These are phyloP conservation scores for Carallia pectinifolia DNA, from an alignment of 345 rosid genomes.

Conservation along the genomic window DNA sequence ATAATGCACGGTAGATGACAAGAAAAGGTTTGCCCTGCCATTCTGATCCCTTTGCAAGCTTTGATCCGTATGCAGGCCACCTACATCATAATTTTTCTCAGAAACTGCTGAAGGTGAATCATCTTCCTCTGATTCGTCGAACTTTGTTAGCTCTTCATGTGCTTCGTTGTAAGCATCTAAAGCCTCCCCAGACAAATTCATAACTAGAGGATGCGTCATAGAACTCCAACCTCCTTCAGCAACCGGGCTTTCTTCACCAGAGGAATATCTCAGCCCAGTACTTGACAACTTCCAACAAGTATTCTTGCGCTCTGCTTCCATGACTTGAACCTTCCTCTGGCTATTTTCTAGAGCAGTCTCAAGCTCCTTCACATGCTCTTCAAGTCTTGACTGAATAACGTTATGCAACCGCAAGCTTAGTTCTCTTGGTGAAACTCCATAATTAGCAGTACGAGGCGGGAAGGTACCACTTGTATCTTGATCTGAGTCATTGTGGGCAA, in stretches of 20 bases:
- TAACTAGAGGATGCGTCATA: conserved; percentile 51
- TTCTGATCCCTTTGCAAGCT: conserved; percentile 26
- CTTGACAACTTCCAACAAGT: conserved; percentile 34
- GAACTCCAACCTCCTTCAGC: conserved; percentile 26
- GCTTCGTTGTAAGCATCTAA: conserved; percentile 75
- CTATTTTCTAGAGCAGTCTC: conserved; percentile 72
- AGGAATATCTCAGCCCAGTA: conserved; percentile 25
- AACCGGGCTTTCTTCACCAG: conserved; percentile 27
- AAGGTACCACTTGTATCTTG: conserved; percentile 53
- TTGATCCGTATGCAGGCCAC: conserved; percentile 24
- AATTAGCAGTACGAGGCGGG: conserved; percentile 50
- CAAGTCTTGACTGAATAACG: conserved; percentile 64
- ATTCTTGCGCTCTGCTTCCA: conserved; percentile 46
- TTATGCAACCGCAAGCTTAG: conserved; percentile 66
- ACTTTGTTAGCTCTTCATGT: conserved; percentile 62
- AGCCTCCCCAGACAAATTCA: conserved; percentile 75
- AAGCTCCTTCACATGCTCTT: conserved; percentile 63
- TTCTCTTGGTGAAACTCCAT: conserved; percentile 73
- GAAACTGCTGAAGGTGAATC: conserved; percentile 34
- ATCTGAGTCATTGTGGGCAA: conserved; percentile 40
- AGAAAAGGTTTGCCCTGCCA: conserved; percentile 18
- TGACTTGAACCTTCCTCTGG: conserved; percentile 53
- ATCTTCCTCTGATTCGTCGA: conserved; percentile 59
- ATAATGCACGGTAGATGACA: neutral
- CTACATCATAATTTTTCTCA: conserved; percentile 23